Conservation (phyloP, 2,329 filamentous ascomycete genomes). For the Emmonsiellopsis sp. region DNA sequence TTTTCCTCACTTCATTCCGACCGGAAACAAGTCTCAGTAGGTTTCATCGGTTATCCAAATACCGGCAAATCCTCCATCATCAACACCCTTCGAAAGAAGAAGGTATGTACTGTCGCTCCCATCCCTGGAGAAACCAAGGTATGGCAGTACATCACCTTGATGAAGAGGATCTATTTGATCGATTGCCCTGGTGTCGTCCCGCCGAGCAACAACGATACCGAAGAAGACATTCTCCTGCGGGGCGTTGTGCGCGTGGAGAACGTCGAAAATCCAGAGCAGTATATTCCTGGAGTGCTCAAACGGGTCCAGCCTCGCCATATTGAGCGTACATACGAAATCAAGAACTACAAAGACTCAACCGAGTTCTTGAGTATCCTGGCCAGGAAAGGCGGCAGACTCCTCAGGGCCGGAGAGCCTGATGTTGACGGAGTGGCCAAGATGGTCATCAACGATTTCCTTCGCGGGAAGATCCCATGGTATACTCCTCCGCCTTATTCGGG, state of each 20-base stretch:
- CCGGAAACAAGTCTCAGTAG: conserved; percentile 89
- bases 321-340: conserved; percentile 85
- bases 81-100: conserved; percentile 90
- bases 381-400: conserved; percentile 72
- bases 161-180: conserved; percentile 91
- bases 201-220: conserved; percentile 72
- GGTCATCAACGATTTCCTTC: conserved; percentile 90
- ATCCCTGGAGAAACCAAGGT: conserved; percentile 97
- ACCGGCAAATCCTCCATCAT: conserved; percentile 96
- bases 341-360: conserved; percentile 64
- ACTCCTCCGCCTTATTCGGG: conserved; percentile 61
- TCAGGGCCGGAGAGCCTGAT: conserved; percentile 91
- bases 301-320: conserved; percentile 81
- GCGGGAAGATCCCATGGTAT: conserved; percentile 95
- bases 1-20: conserved; percentile 84
- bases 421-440: conserved; percentile 93
- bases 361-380: conserved; percentile 83
- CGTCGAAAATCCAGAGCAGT: conserved; percentile 92
- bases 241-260: conserved; percentile 93
- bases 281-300: conserved; percentile 72
- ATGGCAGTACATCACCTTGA: conserved; percentile 94
- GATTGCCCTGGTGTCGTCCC: conserved; percentile 96
- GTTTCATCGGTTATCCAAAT: conserved; percentile 83
- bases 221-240: conserved; percentile 78
- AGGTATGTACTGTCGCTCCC: conserved; percentile 85